A percentile compares a stretch with the other conserved stretches of the same genome.
Conservation (phyloP, 495 filamentous ascomycete genomes). For the Niebla homalea region DNA sequence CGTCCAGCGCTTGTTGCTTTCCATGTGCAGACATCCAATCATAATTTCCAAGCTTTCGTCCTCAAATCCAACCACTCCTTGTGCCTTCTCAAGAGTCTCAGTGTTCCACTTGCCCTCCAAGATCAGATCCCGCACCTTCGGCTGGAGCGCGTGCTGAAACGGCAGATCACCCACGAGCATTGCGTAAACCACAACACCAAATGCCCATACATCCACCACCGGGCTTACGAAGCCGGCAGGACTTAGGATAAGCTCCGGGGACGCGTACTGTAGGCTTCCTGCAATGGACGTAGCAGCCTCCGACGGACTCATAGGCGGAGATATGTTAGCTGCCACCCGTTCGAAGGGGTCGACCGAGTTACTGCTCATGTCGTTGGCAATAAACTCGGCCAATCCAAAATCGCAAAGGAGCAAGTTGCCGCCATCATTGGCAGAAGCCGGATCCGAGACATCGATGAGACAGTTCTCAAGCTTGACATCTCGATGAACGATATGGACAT, state of each 20-base stretch:
- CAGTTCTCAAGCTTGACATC: conserved; percentile 74
- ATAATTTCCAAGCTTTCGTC: conserved; percentile 39
- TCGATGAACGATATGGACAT: conserved; percentile 55
- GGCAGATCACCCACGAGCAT: conserved; percentile 54
- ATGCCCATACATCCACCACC: conserved; percentile 61
- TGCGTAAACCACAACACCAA: conserved; percentile 52
- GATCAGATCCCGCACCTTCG: conserved; percentile 48
- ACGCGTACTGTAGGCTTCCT: conserved; percentile 55
- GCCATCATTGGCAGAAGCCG: conserved; percentile 33
- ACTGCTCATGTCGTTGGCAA: conserved; percentile 38
- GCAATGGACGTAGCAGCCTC: conserved; percentile 42
- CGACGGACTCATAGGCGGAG: conserved; percentile 39
- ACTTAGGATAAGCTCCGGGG: conserved; percentile 44
- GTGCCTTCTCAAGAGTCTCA: conserved; percentile 27
- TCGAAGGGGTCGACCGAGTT: conserved; percentile 36
- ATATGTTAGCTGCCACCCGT: conserved; percentile 14
- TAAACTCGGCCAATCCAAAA: conserved; percentile 66
- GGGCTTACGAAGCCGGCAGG: conserved; percentile 35
- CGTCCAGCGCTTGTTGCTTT: conserved; percentile 37
- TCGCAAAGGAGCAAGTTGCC: conserved; percentile 57
- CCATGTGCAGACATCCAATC: conserved; percentile 39
- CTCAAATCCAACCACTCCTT: conserved; percentile 19
- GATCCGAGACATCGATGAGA: conserved; percentile 44
- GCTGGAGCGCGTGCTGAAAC: conserved; percentile 48
- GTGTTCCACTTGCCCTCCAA: conserved; percentile 46